phyloP scores from a whole-genome alignment of 805 yeast species.

The Naumovozyma castellii region DNA sequence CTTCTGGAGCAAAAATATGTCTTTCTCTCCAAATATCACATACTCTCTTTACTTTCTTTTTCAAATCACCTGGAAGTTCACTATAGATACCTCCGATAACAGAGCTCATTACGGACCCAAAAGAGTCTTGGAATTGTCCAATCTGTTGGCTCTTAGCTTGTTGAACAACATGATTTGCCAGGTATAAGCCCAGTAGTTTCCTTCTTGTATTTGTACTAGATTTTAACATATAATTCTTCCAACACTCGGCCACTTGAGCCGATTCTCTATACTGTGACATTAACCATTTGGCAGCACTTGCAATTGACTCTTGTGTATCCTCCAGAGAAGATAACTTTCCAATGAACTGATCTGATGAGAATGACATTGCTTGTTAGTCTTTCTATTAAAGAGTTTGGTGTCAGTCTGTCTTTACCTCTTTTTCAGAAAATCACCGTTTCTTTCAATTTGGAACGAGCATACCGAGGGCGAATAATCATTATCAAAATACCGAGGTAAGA shows the following conservation, averaged over 20 bases:
- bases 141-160: conserved; percentile 26
- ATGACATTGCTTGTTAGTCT: conserved; percentile 25
- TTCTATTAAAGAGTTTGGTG: too few relatives aligned
- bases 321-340: conserved; percentile 21
- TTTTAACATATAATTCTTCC: conserved; percentile 21
- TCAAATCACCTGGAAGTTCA: conserved; percentile 33
- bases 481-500: too few relatives aligned
- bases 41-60: conserved; percentile 47
- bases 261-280: conserved; percentile 22
- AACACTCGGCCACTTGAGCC: conserved; percentile 17
- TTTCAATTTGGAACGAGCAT: too few relatives aligned
- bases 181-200: conserved; percentile 23
- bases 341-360: conserved; percentile 22
- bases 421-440: too few relatives aligned
- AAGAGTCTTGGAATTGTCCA: conserved; percentile 22
- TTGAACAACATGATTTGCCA: conserved; percentile 29
- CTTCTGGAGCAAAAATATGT: conserved; percentile 36
- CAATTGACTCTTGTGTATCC: conserved; percentile 29
- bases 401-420: too few relatives aligned
- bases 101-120: conserved; percentile 24
- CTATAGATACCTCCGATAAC: conserved; percentile 31
- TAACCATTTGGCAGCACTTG: conserved; percentile 28
- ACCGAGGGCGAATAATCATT: too few relatives aligned
- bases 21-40: conserved; percentile 60
- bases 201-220: conserved; percentile 22